Evolutionary conservation across 2,329 filamentous ascomycete species (phyloP), one percentile per base, ranked within the genome.

Genomic region (Fusarium denticulatum): DNA sequence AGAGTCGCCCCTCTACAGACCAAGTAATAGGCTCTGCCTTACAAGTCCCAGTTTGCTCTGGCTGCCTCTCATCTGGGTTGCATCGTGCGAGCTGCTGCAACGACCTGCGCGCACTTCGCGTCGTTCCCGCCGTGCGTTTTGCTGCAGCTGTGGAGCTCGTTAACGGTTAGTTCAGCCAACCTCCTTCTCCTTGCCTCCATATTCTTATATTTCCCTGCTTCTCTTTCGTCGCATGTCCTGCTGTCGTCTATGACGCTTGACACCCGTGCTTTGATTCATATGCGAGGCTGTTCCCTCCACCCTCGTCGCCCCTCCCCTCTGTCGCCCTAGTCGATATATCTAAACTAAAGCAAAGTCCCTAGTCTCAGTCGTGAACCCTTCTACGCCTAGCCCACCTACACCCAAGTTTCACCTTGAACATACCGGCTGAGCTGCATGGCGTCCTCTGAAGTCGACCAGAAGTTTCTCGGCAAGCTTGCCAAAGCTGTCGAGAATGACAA

Each of bases 361-460:
- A 76, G 74, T 74, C 64, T 65, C 58, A 58, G 42, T 67, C 74
- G 49, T 68, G 60, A 70, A 71, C 60, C 69, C 49, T 60, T 69
- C 57, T 65, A 64, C 56, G 57, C 69, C 76, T 73, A 72, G 62
- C 53, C 58, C 47, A 50, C 62, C 34, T 34, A 67, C 64, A 62
- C 57, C 66, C 64, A 42, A 46, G 64, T 40, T 64, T 24, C 67
- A 37, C 50, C 36, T 50, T 64, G 43, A 55, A 66, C 61, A 34
- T 69, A 34, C 56, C 53, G 49, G 34, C 63, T 71, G 72, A 63
- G 53, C 78, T 79, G 80, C 72, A 99, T 98, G 96, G 96, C 96
- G 85, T 96, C 95, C 81, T 96, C 95, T 69, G 94, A 97, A 84
- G 94, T 98, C 71, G 96, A 99, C 83, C 95, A 97, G 85, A 99